phyloP scores from a whole-genome alignment of 306 rosid genomes.

The Cucurbita moschata region DNA sequence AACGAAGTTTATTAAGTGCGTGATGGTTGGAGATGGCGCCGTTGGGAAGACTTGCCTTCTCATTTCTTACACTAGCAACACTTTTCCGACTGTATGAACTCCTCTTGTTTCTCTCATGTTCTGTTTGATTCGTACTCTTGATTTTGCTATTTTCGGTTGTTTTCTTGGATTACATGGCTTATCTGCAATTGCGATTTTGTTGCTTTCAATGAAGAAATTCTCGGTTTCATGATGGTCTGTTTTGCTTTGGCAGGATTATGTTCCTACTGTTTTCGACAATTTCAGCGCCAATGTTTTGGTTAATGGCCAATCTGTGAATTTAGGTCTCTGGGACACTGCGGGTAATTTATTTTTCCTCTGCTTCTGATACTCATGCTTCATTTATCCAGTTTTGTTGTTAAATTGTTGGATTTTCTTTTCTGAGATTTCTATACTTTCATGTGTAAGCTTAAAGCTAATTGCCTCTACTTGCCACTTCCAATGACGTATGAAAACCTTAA shows the following conservation, averaged over 20 bases:
- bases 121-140: no score
- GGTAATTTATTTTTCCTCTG: slow-evolving; percentile 18
- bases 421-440: not conserved
- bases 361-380: not conserved
- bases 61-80: slow-evolving; percentile 35
- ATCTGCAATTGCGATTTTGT: not conserved
- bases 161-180: not conserved
- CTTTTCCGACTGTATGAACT: slow-evolving; percentile 21
- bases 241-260: slow-evolving; percentile 32
- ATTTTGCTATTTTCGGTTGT: not conserved
- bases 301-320: slow-evolving; percentile 32
- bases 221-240: not conserved
- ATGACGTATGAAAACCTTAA: not conserved
- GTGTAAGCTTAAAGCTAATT: not conserved
- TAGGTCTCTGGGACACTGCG: slow-evolving; percentile 60
- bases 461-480: not conserved
- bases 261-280: slow-evolving; percentile 46
- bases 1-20: slow-evolving; percentile 29
- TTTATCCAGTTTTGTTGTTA: not conserved
- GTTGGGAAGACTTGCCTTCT: slow-evolving; percentile 38
- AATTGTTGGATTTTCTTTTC: not conserved
- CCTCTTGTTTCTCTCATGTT: not conserved
- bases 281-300: slow-evolving; percentile 41
- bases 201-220: no score
- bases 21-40: slow-evolving; percentile 30